Evolutionary conservation across 1,139 yeast genomes (phyloP).

Genomic region (Magnusiomyces fungicola): DNA sequence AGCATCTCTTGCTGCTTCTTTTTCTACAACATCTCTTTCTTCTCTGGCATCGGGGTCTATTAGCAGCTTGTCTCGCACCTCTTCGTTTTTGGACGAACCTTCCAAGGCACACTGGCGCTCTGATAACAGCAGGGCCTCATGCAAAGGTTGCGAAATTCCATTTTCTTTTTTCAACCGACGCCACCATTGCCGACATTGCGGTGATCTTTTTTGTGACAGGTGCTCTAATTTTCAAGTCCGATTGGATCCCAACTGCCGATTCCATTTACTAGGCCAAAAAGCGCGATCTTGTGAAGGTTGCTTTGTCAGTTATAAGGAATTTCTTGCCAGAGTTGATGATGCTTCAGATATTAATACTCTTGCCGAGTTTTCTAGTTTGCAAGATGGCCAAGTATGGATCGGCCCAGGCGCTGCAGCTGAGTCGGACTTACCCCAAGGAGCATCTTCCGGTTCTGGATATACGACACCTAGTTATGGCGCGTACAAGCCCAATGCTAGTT

Average conservation of each 20-base stretch:
- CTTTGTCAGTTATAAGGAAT: conserved; percentile 52
- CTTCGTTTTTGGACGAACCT: conserved; percentile 34
- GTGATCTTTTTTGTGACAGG: conserved; percentile 79
- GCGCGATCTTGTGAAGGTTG: conserved; percentile 77
- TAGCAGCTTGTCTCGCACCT: conserved; percentile 15
- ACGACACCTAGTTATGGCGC: neutral
- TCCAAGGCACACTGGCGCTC: conserved; percentile 77
- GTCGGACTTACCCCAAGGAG: neutral
- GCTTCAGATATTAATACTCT: neutral
- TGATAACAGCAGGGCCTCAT: conserved; percentile 54
- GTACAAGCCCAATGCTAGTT: neutral
- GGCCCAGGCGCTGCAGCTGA: neutral
- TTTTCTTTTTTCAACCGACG: conserved; percentile 60
- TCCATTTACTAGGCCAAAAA: conserved; percentile 67
- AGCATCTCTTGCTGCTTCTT: neutral
- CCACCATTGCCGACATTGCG: conserved; percentile 93
- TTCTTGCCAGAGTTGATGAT: conserved; percentile 5
- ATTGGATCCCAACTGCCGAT: conserved; percentile 64
- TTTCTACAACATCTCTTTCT: conserved; percentile 1
- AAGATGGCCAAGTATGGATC: no score
- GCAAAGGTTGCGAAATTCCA: conserved; percentile 52
- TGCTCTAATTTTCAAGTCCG: conserved; percentile 42
- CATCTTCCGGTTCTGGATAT: neutral
- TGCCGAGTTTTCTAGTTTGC: neutral
- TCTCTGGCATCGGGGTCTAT: conserved; percentile 2